These are phyloP conservation scores for Ceratobasidium sp. DNA, from an alignment of 1,284 basidiomycete species.

Conservation along the genomic window DNA sequence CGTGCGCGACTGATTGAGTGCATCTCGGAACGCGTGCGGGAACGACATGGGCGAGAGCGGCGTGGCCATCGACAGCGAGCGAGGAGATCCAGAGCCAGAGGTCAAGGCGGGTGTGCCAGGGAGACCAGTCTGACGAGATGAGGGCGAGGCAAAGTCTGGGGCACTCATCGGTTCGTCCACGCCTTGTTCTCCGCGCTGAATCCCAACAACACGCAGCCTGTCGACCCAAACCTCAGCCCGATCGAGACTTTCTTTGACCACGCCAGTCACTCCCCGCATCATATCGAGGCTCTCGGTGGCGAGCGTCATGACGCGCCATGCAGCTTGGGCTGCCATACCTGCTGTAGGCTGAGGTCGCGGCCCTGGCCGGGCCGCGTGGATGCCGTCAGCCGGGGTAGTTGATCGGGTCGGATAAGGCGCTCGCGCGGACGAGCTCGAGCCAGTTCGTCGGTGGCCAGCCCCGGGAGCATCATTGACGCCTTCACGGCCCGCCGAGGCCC, in stretches of 20 bases:
- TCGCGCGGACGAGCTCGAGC: constrained; percentile 47
- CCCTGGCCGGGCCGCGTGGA: constrained; percentile 42
- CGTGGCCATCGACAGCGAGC: constrained; percentile 33
- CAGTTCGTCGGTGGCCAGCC: constrained; percentile 36
- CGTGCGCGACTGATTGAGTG: constrained; percentile 31
- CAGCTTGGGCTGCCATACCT: constrained; percentile 70
- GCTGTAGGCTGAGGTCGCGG: constrained; percentile 47
- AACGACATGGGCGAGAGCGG: constrained; percentile 44
- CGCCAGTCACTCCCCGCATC: constrained; percentile 85
- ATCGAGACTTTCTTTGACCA: constrained; percentile 89
- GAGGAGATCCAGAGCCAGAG: constrained; percentile 42
- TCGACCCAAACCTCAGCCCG: constrained; percentile 90
- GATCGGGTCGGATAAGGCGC: constrained; percentile 41
- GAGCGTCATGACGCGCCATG: constrained; percentile 82
- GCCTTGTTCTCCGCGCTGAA: constrained; percentile 63
- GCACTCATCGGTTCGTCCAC: constrained; percentile 28
- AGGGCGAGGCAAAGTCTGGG: constrained; percentile 6
- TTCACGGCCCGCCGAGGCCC: constrained; percentile 63
- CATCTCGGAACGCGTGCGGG: constrained; percentile 40
- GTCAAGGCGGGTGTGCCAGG: constrained; percentile 41
- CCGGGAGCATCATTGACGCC: constrained; percentile 13
- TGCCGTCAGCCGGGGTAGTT: constrained; percentile 42
- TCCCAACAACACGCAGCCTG: constrained; percentile 75
- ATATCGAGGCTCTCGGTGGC: constrained; percentile 93
- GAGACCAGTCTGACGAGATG: constrained; percentile 32